Base-by-base conservation (phyloP, 495 filamentous ascomycete species). In the Cercophora scortea region DNA sequence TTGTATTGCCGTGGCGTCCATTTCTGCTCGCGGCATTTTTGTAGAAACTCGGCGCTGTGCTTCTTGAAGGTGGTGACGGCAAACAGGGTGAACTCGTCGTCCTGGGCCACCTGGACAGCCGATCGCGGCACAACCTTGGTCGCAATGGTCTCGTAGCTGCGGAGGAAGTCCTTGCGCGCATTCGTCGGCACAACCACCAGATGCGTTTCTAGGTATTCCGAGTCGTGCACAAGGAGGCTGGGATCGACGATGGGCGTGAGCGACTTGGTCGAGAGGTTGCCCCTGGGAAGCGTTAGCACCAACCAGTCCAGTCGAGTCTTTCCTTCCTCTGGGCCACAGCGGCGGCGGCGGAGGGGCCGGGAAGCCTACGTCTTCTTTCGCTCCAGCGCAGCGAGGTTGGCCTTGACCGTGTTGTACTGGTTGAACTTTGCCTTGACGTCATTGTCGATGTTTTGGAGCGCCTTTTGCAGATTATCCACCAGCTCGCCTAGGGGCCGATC, bases 1-100 rank as follows among this genome's bases (percentile, higher is more conserved):
- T 88, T 90, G 73, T 89, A 95, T 59, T 96, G 93, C 43, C 94
- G 81, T 15, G 92, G 92, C 12, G 88, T 93, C 88, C 91, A 97
- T 59, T 89, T 88, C 54, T 86, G 83, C 57, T 96, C 93, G 43
- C 94, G 79, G 61, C 83, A 88, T 69, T 92, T 95, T 65, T 89
- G 86, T 40, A 89, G 71, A 58, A 98, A 97, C 55, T 96, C 92
- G 47, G 73, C 66, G 52, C 84, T 82, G 62, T 87, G 77, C 68
- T 95, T 96, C 75, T 95, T 95, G 75, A 98, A 97, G 7, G 85
- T 83, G 2, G 88, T 92, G 53, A 96, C 91, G 4, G 87, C 86
- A 62, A 86, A 95, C 39, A 98, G 78, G 2, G 80, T 81, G 66
- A 91, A 96, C 58, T 97, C 92, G 51, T 86, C 81, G 69, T 97